phyloP scores from a whole-genome alignment of 441 rosid species.

The Eugenia klotzschiana region DNA sequence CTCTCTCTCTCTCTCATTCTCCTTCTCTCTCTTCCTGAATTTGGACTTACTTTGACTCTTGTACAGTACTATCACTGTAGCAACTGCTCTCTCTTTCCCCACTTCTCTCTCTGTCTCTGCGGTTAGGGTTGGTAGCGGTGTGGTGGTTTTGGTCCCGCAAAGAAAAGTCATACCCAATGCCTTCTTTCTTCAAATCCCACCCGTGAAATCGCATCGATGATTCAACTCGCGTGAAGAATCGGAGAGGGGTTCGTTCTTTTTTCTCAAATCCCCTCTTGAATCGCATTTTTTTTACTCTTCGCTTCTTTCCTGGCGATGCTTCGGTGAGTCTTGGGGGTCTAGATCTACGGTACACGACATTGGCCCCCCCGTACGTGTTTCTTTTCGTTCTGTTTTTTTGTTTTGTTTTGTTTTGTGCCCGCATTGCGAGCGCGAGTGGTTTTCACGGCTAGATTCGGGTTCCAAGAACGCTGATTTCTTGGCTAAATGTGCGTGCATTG shows the following conservation, averaged over 20 bases:
- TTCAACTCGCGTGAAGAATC: neutral
- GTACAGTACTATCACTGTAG: neutral
- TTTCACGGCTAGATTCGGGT: neutral
- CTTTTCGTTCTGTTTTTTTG: neutral
- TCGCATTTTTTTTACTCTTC: neutral
- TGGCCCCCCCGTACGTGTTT: neutral
- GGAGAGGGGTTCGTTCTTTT: neutral
- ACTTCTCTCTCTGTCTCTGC: neutral
- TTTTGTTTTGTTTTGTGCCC: neutral
- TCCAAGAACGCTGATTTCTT: neutral
- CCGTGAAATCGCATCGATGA: neutral
- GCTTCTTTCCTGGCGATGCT: neutral
- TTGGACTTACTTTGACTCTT: constrained; percentile 6
- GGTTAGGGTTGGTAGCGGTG: constrained; percentile 6
- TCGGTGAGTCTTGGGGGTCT: neutral
- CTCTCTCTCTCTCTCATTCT: neutral
- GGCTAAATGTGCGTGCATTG: neutral
- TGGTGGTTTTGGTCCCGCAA: neutral
- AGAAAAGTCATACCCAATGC: neutral
- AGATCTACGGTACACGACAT: neutral
- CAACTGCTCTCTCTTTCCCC: neutral
- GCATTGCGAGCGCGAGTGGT: constrained; percentile 3
- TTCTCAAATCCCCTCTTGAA: neutral
- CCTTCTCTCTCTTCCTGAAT: neutral
- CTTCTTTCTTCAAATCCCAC: neutral